These are phyloP conservation scores for Claviceps purpurea DNA, from an alignment of 2,329 filamentous ascomycete species.

Conservation along the genomic window DNA sequence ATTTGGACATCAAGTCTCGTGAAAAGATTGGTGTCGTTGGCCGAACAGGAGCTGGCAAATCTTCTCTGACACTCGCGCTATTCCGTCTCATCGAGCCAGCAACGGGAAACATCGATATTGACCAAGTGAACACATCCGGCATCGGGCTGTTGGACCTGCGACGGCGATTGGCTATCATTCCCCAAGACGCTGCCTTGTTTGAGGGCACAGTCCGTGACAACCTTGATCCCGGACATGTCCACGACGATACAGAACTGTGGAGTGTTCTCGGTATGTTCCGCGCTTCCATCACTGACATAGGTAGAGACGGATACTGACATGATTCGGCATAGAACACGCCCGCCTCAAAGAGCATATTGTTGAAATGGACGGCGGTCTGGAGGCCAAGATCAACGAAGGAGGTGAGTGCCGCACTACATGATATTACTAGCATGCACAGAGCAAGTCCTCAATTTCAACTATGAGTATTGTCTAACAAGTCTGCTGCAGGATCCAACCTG, in stretches of 20 bases:
- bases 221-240: constrained; percentile 83
- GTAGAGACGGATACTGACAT: neutral
- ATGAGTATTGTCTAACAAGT: no score
- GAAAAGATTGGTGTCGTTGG: constrained; percentile 98
- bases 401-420: constrained; percentile 42
- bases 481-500: constrained; percentile 65
- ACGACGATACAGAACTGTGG: constrained; percentile 96
- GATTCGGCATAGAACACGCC: constrained; percentile 58
- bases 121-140: constrained; percentile 73
- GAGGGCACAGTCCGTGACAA: constrained; percentile 91
- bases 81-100: constrained; percentile 92
- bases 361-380: constrained; percentile 76
- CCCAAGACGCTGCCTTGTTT: constrained; percentile 92
- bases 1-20: constrained; percentile 80
- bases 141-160: constrained; percentile 86
- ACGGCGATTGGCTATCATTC: constrained; percentile 85
- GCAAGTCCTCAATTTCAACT: no score
- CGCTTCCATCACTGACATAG: neutral
- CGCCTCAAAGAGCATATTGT: constrained; percentile 82
- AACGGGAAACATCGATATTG: constrained; percentile 75
- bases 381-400: constrained; percentile 86
- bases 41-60: constrained; percentile 91
- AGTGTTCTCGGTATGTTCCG: constrained; percentile 59
- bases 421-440: neutral
- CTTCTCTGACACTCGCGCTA: constrained; percentile 77